Evolutionary conservation across 257 asterid species (phyloP).

Genomic region (Pogostemon cablin): DNA sequence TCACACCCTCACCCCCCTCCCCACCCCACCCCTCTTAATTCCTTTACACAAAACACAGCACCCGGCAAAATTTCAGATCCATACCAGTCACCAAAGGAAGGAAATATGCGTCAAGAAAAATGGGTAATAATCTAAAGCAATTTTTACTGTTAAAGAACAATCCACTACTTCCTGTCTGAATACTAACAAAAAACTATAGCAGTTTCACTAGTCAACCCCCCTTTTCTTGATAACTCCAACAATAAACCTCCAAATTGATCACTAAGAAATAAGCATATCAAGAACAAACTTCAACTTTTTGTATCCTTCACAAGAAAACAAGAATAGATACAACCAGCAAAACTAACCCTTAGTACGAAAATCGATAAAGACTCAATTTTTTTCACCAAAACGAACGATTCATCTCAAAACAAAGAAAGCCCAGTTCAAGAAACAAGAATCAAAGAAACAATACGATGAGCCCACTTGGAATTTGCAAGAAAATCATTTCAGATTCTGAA

Average conservation of each 20-base stretch:
- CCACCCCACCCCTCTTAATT: background rate
- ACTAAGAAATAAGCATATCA: constrained; percentile 10
- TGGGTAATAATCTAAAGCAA: background rate
- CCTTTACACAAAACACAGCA: constrained; percentile 9
- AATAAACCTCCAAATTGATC: constrained; percentile 13
- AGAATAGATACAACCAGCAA: constrained; percentile 4
- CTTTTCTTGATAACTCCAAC: constrained; percentile 27
- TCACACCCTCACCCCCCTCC: background rate
- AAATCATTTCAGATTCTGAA: background rate
- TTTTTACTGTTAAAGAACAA: background rate
- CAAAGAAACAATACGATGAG: background rate
- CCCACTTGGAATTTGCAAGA: constrained; percentile 18
- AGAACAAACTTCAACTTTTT: background rate
- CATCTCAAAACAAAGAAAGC: constrained; percentile 23
- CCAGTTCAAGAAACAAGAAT: constrained; percentile 29
- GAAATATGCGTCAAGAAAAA: constrained; percentile 17
- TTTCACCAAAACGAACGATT: background rate
- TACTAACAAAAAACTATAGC: background rate
- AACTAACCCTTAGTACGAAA: constrained; percentile 17
- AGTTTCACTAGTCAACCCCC: constrained; percentile 39
- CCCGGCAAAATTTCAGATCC: constrained; percentile 14
- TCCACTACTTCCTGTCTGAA: constrained; percentile 9
- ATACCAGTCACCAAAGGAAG: background rate
- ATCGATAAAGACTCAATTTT: constrained; percentile 31
- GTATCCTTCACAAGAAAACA: background rate